Conservation (phyloP, 148 eudicot genomes). For the Salicornia ramosissima region DNA sequence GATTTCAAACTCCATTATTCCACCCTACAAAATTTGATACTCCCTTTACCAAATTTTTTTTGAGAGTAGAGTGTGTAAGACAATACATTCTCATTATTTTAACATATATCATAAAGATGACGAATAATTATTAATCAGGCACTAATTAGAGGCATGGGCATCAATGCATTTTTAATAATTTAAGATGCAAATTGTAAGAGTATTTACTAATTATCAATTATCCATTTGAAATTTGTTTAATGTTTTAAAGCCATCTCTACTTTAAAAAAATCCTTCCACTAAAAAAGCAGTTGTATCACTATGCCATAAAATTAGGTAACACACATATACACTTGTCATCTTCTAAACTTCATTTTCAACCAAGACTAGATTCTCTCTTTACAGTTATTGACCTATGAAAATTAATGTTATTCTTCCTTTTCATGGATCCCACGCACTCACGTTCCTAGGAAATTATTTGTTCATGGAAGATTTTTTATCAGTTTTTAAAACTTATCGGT, state of each 20-base stretch:
- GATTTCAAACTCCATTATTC: no score
- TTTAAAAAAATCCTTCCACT: slow-evolving; percentile 4
- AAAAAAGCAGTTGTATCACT: background rate
- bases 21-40: no score
- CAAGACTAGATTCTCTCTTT: slow-evolving; percentile 8
- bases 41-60: no score
- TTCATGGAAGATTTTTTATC: no score
- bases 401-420: background rate
- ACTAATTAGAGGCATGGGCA: background rate
- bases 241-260: background rate
- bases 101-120: no score
- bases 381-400: slow-evolving; percentile 11
- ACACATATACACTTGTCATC: slow-evolving; percentile 8
- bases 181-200: background rate
- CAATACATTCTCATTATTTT: no score
- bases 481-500: no score
- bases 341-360: slow-evolving; percentile 12
- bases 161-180: no score
- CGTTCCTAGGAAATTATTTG: no score
- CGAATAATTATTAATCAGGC: no score
- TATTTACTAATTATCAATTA: background rate
- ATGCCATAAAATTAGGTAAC: slow-evolving; percentile 18
- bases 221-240: background rate
- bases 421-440: slow-evolving; percentile 2
- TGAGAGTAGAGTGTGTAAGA: no score